Conservation (phyloP, 1,139 yeast genomes). For the Zygosaccharomyces sapae region DNA sequence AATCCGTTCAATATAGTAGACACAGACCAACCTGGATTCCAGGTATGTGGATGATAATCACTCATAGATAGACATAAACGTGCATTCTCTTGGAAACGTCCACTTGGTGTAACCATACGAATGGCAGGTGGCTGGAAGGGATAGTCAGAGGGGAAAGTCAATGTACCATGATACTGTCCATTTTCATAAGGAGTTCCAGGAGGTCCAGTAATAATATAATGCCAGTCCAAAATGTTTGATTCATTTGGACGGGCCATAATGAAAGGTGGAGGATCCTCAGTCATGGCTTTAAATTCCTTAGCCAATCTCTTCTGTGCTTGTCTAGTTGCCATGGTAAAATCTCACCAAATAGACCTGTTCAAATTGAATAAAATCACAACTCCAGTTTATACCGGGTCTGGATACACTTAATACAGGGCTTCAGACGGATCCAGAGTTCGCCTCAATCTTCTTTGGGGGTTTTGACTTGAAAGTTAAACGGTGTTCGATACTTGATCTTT, state of each 20-base stretch:
- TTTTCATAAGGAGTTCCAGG: conserved; percentile 77
- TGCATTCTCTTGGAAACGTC: conserved; percentile 71
- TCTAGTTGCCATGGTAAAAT: conserved; percentile 48
- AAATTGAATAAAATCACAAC: neutral
- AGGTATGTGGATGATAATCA: conserved; percentile 87
- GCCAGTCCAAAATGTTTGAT: conserved; percentile 61
- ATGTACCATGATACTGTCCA: conserved; percentile 88
- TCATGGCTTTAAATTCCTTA: conserved; percentile 72
- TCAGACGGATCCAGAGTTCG: neutral
- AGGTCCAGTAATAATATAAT: conserved; percentile 60
- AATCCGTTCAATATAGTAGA: conserved; percentile 80
- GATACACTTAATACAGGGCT: neutral
- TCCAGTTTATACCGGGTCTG: neutral
- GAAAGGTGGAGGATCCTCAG: conserved; percentile 74
- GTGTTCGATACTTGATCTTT: conserved; percentile 5
- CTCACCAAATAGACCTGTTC: neutral
- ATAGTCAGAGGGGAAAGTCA: conserved; percentile 78
- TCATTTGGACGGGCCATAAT: conserved; percentile 83
- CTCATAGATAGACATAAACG: conserved; percentile 83
- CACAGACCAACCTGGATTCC: conserved; percentile 97
- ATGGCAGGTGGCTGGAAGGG: conserved; percentile 94
- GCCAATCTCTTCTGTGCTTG: conserved; percentile 50
- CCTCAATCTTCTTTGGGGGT: neutral
- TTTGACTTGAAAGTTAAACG: neutral
- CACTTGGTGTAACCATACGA: conserved; percentile 82